A percentile compares a stretch with the other conserved stretches of the same genome.
Conservation (phyloP, 345 rosid genomes). For the Cardamine chenopodiifolia region DNA sequence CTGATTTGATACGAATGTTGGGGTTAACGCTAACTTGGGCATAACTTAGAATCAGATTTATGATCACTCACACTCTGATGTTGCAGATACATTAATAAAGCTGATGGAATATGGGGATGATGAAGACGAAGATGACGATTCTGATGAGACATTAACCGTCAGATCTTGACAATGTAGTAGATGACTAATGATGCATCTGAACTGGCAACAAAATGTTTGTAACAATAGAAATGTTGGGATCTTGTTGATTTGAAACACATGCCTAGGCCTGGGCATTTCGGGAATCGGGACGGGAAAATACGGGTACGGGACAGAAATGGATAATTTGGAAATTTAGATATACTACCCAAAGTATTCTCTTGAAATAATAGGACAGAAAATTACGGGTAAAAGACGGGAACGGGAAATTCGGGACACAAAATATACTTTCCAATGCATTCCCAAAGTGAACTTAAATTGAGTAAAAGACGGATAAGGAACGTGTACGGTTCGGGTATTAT, state of each 20-base stretch:
- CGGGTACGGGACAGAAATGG: no score
- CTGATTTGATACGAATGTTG: background rate
- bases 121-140: conserved; percentile 63
- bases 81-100: conserved; percentile 80
- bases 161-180: conserved; percentile 1
- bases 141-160: conserved; percentile 42
- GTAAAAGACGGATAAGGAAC: no score
- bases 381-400: no score
- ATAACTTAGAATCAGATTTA: background rate
- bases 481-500: no score
- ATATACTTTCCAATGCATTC: no score
- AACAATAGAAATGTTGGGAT: background rate
- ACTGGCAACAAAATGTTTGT: conserved; percentile 16
- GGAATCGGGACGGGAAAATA: no score
- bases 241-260: background rate
- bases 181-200: background rate
- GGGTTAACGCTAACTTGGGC: background rate
- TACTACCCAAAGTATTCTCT: no score
- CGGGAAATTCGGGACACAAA: no score
- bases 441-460: no score
- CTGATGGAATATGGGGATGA: conserved; percentile 84
- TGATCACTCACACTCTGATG: conserved; percentile 4
- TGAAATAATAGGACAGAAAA: no score
- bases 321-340: no score
- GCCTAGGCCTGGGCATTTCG: no score